Conservation (phyloP, 495 filamentous ascomycete genomes). For the Lasiosphaeriaceae sp. region DNA sequence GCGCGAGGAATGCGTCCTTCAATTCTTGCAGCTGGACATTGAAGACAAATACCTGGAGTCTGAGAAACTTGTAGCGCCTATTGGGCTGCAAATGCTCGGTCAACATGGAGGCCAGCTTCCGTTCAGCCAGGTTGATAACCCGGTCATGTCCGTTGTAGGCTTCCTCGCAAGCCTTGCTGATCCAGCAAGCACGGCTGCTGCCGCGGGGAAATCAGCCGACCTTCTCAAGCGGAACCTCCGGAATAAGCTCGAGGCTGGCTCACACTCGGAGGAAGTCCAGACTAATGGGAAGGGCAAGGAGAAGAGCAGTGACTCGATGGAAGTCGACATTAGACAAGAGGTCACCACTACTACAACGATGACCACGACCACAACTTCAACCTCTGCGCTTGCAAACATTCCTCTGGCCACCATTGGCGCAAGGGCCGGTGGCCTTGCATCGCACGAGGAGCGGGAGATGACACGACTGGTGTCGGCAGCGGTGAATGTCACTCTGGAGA, state of each 20-base stretch:
- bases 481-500: slow-evolving; percentile 79
- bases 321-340: slow-evolving; percentile 46
- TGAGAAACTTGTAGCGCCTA: slow-evolving; percentile 56
- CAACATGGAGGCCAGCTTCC: slow-evolving; percentile 70
- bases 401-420: slow-evolving; percentile 82
- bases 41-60: slow-evolving; percentile 85
- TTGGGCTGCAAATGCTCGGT: slow-evolving; percentile 58
- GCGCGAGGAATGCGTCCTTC: slow-evolving; percentile 93
- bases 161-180: slow-evolving; percentile 88
- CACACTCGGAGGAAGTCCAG: slow-evolving; percentile 38
- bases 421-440: slow-evolving; percentile 80
- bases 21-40: slow-evolving; percentile 89
- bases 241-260: slow-evolving; percentile 66
- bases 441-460: slow-evolving; percentile 95
- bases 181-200: slow-evolving; percentile 80
- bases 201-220: slow-evolving; percentile 78
- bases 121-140: slow-evolving; percentile 86
- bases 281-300: slow-evolving; percentile 49
- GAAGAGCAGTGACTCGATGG: slow-evolving; percentile 52
- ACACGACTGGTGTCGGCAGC: slow-evolving; percentile 82
- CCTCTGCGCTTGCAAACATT: slow-evolving; percentile 62
- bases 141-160: slow-evolving; percentile 88
- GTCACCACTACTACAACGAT: slow-evolving; percentile 35
- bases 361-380: slow-evolving; percentile 40
- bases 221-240: slow-evolving; percentile 74